Base-by-base conservation (phyloP, 2,329 filamentous ascomycete genomes). In the Alternaria novae-zelandiae region DNA sequence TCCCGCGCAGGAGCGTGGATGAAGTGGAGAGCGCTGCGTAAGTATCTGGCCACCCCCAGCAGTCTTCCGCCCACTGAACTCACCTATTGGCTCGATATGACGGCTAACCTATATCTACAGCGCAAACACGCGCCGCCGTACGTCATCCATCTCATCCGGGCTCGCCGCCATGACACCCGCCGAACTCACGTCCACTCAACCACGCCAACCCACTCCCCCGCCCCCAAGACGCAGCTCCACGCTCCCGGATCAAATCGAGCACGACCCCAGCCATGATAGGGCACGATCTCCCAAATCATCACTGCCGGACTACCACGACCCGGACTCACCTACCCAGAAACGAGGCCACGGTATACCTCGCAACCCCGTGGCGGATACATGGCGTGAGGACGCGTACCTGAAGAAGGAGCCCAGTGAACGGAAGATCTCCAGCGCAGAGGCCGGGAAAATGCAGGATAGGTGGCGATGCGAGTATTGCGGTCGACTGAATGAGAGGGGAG, bases 381-480 rank as follows among this genome's bases (percentile, higher is more conserved):
- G 63, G 59, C 51, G 46, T 25, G 60, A 59, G 4, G 63, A 59
- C 7, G 63, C 63, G 7, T 65, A 63, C 21, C 17, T 47, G 23
- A 62, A 54, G 49, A 43, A 23, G n/a, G 26, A 57, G 3, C 11
- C 46, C 5, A 51, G 23, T 9, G 30, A 43, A 6, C 56, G 20
- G 7, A 63, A 62, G 55, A 50, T 63, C 2, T 36, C 49, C 0
- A 15, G 20, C 15, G 8, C 43, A 12, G 56, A 63, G 20, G 50
- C 41, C 3, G 49, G 20, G 8, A 60, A 51, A n/a, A 43, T 15
- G 32, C 60, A 59, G 9, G 60, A 63, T 20, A 44, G 60, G 15
- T 65, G 55, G 59, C 44, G 25, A 20, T 65, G 63, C 21, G 51
- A 59, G 55, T 47, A 63, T 11, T 65, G 63, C 44, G 60, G 26